These are phyloP conservation scores for Trichothecium sympodiale DNA, from an alignment of 2,329 filamentous ascomycete genomes.

Conservation along the genomic window DNA sequence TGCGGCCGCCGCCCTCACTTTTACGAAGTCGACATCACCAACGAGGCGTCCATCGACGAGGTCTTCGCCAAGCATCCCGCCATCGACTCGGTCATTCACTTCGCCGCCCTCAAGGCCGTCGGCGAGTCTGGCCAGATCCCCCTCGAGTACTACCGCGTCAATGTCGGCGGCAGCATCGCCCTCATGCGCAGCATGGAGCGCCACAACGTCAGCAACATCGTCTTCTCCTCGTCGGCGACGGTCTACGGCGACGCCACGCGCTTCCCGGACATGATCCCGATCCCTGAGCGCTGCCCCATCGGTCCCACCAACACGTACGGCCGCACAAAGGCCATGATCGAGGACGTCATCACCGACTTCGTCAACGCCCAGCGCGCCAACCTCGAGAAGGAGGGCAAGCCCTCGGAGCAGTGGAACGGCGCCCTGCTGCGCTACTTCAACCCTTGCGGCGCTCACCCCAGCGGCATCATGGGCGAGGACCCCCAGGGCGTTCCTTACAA, in stretches of 20 bases:
- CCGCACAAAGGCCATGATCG: slow-evolving; percentile 87
- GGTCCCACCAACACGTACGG: slow-evolving; percentile 97
- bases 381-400: slow-evolving; percentile 67
- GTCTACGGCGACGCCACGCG: slow-evolving; percentile 97
- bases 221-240: slow-evolving; percentile 96
- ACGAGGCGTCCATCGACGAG: slow-evolving; percentile 71
- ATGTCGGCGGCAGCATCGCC: slow-evolving; percentile 83
- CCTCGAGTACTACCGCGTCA: slow-evolving; percentile 95
- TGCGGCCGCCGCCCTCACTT: slow-evolving; percentile 79
- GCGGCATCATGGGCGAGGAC: slow-evolving; percentile 96
- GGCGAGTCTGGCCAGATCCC: slow-evolving; percentile 91
- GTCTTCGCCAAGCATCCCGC: slow-evolving; percentile 83
- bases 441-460: slow-evolving; percentile 87
- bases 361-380: slow-evolving; percentile 80
- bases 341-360: slow-evolving; percentile 84
- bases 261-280: slow-evolving; percentile 96
- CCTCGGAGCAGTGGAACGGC: slow-evolving; percentile 77
- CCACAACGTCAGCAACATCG: slow-evolving; percentile 90
- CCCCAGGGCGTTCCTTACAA: slow-evolving; percentile 94
- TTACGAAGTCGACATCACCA: slow-evolving; percentile 77
- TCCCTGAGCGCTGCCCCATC: slow-evolving; percentile 91
- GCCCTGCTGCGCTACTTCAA: slow-evolving; percentile 96
- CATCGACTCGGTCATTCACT: slow-evolving; percentile 98
- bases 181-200: slow-evolving; percentile 80
- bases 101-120: slow-evolving; percentile 96